Evolutionary conservation across 495 filamentous ascomycete genomes (phyloP), one percentile per base, ranked within the genome.

Genomic region (Annulohypoxylon bovei): DNA sequence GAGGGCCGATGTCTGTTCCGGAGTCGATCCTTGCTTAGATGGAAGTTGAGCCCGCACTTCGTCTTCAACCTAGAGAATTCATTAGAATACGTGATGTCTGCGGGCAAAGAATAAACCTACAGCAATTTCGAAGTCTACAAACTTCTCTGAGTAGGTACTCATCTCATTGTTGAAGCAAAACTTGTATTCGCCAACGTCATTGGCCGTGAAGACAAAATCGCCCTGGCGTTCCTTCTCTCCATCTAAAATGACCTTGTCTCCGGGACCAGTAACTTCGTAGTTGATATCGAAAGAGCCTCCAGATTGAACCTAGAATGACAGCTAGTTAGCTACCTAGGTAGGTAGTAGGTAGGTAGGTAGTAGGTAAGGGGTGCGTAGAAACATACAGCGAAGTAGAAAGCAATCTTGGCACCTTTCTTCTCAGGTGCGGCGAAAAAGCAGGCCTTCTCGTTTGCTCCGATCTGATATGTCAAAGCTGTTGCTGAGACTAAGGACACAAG

Each of bases 121-220:
- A 71, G 95, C 87, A 78, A 99, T 97, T 82, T 99, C 96, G 76
- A 99, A 98, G 78, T 99, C 95, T 57, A 99, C 94, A 81, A 95
- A 89, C 81, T 99, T 99, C 83, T 99, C 96, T 22, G 95, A 90
- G 74, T 95, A 97, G 2, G 95, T 98, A 72, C 92, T 95, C 92
- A 98, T 97, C 74, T 97, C 92, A 75, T 98, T 99, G 82, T 95
- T 90, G 84, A 99, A 98, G 87, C 96, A 99, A 81, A 98, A 98
- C 60, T 88, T 88, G 81, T 98, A 98, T 74, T 98, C 95, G 50
- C 96, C 96, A n/a, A 88, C 68, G 49, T 97, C 92, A 71, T 92
- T 92, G 4, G 95, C 96, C 1, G 96, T 98, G 78, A 99, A 99
- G 33, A 98, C 96, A 72, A 97, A 98, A 80, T 99, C 96, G 49